Conservation (phyloP, 1,284 basidiomycete genomes). For the Ganoderma lingzhi region DNA sequence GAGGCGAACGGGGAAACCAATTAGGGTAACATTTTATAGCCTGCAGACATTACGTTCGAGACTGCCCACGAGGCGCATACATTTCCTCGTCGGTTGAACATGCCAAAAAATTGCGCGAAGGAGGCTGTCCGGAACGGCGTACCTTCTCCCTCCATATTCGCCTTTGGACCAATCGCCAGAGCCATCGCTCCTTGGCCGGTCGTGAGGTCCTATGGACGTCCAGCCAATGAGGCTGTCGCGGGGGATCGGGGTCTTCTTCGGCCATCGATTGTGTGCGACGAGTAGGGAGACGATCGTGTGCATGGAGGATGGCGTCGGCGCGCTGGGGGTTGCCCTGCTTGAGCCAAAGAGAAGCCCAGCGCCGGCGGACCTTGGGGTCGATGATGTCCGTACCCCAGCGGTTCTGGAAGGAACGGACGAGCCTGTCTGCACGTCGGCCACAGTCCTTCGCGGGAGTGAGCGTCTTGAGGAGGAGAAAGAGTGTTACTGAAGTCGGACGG, state of each 20-base stretch:
- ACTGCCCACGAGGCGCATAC: conserved; percentile 5
- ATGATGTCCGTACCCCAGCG: conserved; percentile 63
- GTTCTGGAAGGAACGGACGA: conserved; percentile 53
- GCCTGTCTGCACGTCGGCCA: conserved; percentile 58
- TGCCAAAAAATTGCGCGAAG: conserved; percentile 1
- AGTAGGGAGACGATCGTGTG: conserved; percentile 35
- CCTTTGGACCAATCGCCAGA: conserved; percentile 33
- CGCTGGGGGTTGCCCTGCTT: conserved; percentile 68
- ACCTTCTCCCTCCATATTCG: conserved; percentile 29
- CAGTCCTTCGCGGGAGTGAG: conserved; percentile 55
- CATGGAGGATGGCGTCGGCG: conserved; percentile 39
- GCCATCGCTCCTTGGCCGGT: conserved; percentile 30
- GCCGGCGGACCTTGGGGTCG: conserved; percentile 64
- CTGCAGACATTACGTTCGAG: conserved; percentile 30
- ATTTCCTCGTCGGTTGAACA: conserved; percentile 10
- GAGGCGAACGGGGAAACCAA: conserved; percentile 11
- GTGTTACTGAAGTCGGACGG: conserved; percentile 65
- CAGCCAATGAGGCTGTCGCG: conserved; percentile 24
- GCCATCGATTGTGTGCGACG: conserved; percentile 35
- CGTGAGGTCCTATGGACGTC: conserved; percentile 22
- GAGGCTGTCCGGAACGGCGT: conserved; percentile 23
- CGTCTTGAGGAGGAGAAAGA: conserved; percentile 64
- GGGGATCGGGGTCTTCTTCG: conserved; percentile 38
- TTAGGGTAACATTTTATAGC: conserved; percentile 23
- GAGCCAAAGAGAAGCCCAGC: conserved; percentile 61